Base-by-base conservation (phyloP, 805 yeast species). In the Jamesozyma jinghongensis region DNA sequence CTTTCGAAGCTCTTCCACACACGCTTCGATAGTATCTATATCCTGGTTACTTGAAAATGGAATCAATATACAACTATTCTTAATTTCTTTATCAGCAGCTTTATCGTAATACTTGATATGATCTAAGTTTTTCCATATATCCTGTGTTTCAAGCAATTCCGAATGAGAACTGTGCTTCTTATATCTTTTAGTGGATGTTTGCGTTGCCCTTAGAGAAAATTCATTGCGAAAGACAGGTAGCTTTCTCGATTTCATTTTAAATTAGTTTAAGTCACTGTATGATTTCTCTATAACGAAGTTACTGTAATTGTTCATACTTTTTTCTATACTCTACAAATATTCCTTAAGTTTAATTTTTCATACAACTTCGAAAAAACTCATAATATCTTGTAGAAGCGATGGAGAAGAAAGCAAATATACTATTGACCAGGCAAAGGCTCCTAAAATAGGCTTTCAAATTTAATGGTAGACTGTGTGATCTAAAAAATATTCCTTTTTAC, bases 81-180 rank as follows among this genome's bases (percentile, higher is more conserved):
- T 42, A 13, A 54, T 44, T 2, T 27, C 17, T 14, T 20, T 27
- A 2, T 43, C 52, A 2, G 51, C 41, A 19, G 37, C 22, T 17
- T 34, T 25, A 30, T 42, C 27, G 3, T 20, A 39, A 8, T 46
- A 40, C 20, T 52, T 48, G 34, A 56, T 46, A 31, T 42, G 43
- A 32, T 54, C 55, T 16, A 56, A 35, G 16, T 42, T 52, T 31
- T 49, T 45, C 58, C 58, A 53, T 6, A 56, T 40, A 38, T 53
- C 58, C 28, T 54, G 57, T 1, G 50, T 39, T 32, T 49, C 53
- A 31, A 41, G 43, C 13, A 4, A 14, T 12, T 40, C 43, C 3
- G 19, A 17, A 19, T 31, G 27, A 13, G 13, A 14, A 16, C 16
- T 29, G 19, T 33, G 27, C 14, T 18, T 36, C 22, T 36, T 39